phyloP scores from a whole-genome alignment of 2,329 filamentous ascomycete species.

The Leptodontidium sp. region DNA sequence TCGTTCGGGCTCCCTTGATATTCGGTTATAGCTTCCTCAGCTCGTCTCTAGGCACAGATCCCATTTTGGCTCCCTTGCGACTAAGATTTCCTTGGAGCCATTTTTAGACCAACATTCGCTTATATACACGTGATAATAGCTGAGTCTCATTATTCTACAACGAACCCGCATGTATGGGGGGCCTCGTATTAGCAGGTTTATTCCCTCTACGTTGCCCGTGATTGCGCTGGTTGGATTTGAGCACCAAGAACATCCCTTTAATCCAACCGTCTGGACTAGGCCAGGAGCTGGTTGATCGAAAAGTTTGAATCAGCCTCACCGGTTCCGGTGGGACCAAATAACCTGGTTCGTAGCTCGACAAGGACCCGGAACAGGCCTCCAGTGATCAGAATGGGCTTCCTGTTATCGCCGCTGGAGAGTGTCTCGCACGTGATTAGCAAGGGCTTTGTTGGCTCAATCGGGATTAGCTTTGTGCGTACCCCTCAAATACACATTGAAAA shows the following conservation, averaged over 20 bases:
- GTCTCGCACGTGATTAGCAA: slow-evolving; percentile 7
- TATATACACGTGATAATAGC: slow-evolving; percentile 4
- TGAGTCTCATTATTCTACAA: slow-evolving; percentile 2
- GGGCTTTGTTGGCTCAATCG: slow-evolving; percentile 6
- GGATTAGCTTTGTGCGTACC: slow-evolving; percentile 6
- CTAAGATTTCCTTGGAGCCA: background rate
- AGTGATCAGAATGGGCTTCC: slow-evolving; percentile 15
- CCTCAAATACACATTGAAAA: slow-evolving; percentile 14
- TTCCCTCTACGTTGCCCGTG: background rate
- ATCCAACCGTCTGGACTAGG: slow-evolving; percentile 4
- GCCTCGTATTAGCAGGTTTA: slow-evolving; percentile 2
- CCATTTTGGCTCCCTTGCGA: slow-evolving; percentile 19
- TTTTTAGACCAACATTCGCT: slow-evolving; percentile 3
- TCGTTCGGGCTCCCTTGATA: too few species aligned
- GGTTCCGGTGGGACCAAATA: slow-evolving; percentile 1
- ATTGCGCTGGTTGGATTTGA: slow-evolving; percentile 6
- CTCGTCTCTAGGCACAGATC: too few species aligned
- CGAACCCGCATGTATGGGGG: background rate
- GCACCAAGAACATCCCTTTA: background rate
- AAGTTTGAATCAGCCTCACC: slow-evolving; percentile 6
- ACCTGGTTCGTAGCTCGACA: slow-evolving; percentile 4
- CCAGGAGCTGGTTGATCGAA: background rate
- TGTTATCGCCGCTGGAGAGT: background rate
- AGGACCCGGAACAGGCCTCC: slow-evolving; percentile 5
- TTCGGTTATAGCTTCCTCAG: too few species aligned